Conservation (phyloP, 441 rosid genomes). For the Gossypium lobatum region DNA sequence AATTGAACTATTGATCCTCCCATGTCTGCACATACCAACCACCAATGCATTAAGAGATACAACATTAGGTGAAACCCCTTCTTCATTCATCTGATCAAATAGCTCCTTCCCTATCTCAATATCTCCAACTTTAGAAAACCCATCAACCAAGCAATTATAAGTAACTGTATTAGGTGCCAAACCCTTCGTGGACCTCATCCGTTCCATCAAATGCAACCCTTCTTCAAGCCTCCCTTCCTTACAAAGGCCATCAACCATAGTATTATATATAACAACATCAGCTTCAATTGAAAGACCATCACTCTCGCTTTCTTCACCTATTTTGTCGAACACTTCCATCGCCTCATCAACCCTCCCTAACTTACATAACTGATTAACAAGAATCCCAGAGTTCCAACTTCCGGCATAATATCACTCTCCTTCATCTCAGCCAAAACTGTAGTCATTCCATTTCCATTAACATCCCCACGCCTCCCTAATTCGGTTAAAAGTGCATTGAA, state of each 20-base stretch:
- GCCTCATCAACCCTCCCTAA: slow-evolving; percentile 57
- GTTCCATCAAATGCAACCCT: slow-evolving; percentile 42
- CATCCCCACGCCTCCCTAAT: slow-evolving; percentile 42
- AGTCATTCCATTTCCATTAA: slow-evolving; percentile 53
- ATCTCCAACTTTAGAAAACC: slow-evolving; percentile 60
- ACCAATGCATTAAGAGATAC: slow-evolving; percentile 51
- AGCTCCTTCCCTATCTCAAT: slow-evolving; percentile 48
- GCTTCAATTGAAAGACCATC: slow-evolving; percentile 42
- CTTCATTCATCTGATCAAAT: slow-evolving; percentile 54
- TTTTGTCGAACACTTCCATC: slow-evolving; percentile 39
- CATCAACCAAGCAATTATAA: slow-evolving; percentile 64
- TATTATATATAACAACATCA: slow-evolving; percentile 54
- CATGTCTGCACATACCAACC: slow-evolving; percentile 64
- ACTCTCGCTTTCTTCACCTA: slow-evolving; percentile 30
- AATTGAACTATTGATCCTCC: slow-evolving; percentile 47
- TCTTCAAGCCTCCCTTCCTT: slow-evolving; percentile 72
- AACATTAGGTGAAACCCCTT: slow-evolving; percentile 38
- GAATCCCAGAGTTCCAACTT: slow-evolving; percentile 55
- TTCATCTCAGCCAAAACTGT: slow-evolving; percentile 46
- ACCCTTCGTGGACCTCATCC: slow-evolving; percentile 39
- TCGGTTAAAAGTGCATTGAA: slow-evolving; percentile 61
- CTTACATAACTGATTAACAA: slow-evolving; percentile 57
- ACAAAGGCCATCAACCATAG: slow-evolving; percentile 65
- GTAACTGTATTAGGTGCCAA: slow-evolving; percentile 46
- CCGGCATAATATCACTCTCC: slow-evolving; percentile 39